Evolutionary conservation across 2,329 filamentous ascomycete species (phyloP).

Genomic region (Stemphylium lycopersici): DNA sequence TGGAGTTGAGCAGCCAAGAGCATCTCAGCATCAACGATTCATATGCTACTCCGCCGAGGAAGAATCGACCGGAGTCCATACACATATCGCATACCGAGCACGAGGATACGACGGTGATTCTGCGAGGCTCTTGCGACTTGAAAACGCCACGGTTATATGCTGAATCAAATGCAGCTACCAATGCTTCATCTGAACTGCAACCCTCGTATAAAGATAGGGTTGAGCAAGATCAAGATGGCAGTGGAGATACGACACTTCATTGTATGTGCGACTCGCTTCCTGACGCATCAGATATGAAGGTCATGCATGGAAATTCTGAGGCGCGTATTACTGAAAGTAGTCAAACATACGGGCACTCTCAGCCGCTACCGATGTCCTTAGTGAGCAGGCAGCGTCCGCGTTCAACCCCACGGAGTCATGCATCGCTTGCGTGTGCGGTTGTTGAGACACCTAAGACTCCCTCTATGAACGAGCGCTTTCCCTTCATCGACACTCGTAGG

Average conservation of each 20-base stretch:
- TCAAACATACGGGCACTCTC: background rate
- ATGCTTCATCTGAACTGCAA: background rate
- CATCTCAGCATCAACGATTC: slow-evolving; percentile 36
- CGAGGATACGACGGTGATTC: slow-evolving; percentile 31
- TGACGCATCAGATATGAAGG: background rate
- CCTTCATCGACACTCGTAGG: slow-evolving; percentile 47
- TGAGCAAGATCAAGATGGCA: background rate
- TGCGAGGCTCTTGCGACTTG: slow-evolving; percentile 16
- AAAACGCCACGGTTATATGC: slow-evolving; percentile 5
- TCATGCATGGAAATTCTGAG: background rate
- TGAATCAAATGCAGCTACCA: background rate
- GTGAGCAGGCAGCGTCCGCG: background rate
- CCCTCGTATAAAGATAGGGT: background rate
- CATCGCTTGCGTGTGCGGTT: slow-evolving; percentile 13
- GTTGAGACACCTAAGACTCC: slow-evolving; percentile 35
- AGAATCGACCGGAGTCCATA: slow-evolving; percentile 26
- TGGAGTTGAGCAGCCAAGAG: slow-evolving; percentile 37
- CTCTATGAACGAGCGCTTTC: slow-evolving; percentile 55
- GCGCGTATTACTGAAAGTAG: background rate
- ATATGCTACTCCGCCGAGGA: slow-evolving; percentile 19
- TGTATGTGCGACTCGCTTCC: background rate
- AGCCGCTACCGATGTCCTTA: background rate
- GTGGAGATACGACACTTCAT: background rate
- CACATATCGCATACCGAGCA: slow-evolving; percentile 33
- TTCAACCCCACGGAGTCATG: slow-evolving; percentile 10